Conservation (phyloP, 2,329 filamentous ascomycete species). For the Epicoccum sorghinum region DNA sequence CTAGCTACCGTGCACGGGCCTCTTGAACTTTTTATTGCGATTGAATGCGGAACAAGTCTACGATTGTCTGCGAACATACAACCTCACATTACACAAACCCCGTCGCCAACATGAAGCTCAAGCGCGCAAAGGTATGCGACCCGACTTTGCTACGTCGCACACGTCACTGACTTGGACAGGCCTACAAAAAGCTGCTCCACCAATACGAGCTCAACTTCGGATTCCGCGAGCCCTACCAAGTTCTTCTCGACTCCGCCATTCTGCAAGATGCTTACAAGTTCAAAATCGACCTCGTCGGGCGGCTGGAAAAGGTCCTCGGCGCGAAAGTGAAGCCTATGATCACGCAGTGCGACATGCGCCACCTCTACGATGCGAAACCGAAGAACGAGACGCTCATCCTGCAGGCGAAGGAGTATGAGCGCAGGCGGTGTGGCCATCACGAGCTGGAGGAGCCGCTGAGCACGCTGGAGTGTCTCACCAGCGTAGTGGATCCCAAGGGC, state of each 20-base stretch:
- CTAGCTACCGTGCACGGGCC: too few relatives aligned
- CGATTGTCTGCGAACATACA: background rate
- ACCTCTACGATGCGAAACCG: conserved; percentile 70
- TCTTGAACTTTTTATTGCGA: conserved; percentile 2
- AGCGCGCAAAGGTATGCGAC: conserved; percentile 38
- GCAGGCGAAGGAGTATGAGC: conserved; percentile 75
- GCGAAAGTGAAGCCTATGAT: conserved; percentile 87
- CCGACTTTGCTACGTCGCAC: too few relatives aligned
- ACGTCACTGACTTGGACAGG: conserved; percentile 66
- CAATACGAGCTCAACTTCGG: conserved; percentile 86
- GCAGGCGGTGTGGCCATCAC: conserved; percentile 79
- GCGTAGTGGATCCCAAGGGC: conserved; percentile 79
- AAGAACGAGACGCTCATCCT: conserved; percentile 68
- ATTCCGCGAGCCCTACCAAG: conserved; percentile 91
- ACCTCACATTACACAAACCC: conserved; percentile 5
- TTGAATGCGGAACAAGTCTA: background rate
- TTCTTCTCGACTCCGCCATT: conserved; percentile 79
- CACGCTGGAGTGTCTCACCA: conserved; percentile 71
- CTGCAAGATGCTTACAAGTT: conserved; percentile 80
- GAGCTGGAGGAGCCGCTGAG: conserved; percentile 73
- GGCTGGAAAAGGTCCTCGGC: conserved; percentile 81
- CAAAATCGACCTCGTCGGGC: conserved; percentile 82
- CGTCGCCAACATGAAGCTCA: conserved; percentile 38
- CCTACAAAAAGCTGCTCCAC: conserved; percentile 91
- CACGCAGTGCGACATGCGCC: conserved; percentile 80